These are phyloP conservation scores for Melaleuca alternifolia DNA, from an alignment of 345 rosid species.

Conservation along the genomic window DNA sequence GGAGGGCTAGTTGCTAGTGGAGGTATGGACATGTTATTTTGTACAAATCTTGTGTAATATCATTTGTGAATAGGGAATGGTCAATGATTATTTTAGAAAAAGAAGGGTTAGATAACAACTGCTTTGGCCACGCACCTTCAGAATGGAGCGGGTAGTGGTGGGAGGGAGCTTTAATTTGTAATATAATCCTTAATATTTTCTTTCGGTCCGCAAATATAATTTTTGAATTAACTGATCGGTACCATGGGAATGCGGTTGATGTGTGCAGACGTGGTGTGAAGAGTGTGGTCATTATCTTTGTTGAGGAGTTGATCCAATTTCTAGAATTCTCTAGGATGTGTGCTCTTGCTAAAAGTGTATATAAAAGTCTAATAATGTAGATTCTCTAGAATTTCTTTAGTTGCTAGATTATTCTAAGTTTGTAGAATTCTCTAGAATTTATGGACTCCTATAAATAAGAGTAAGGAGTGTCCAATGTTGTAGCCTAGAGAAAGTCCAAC, in stretches of 20 bases:
- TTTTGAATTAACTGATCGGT: not conserved
- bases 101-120: not conserved
- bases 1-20: conserved; percentile 77
- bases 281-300: conserved; percentile 78
- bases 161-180: not conserved
- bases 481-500: no score
- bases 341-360: no score
- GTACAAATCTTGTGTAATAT: not conserved
- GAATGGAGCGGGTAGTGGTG: not conserved
- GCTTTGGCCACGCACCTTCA: not conserved
- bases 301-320: no score
- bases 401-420: no score
- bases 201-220: not conserved
- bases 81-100: not conserved
- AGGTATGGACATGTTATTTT: conserved; percentile 29
- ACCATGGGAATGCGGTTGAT: conserved; percentile 1
- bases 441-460: no score
- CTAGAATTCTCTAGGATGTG: no score
- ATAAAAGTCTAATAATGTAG: no score
- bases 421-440: no score
- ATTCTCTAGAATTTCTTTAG: no score
- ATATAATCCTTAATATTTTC: not conserved
- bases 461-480: no score
- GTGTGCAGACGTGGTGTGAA: conserved; percentile 70
- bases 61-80: not conserved